A percentile compares a stretch with the other conserved stretches of the same genome.
Evolutionary conservation across 139 green algal genomes (phyloP).

Genomic region (Tetradesmus lagerheimii): DNA sequence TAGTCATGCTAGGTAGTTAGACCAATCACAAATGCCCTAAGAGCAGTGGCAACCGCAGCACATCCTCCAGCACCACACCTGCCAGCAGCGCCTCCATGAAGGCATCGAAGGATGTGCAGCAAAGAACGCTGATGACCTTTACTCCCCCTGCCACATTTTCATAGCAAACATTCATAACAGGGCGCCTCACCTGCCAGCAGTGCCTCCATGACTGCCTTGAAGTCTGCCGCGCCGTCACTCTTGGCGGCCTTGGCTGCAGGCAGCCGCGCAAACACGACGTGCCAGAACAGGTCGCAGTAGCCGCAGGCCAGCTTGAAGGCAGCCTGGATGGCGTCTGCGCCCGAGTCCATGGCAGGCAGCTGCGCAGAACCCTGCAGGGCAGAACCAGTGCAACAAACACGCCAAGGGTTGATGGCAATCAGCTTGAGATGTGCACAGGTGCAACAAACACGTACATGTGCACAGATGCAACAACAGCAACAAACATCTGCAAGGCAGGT

Average conservation of each 20-base stretch:
- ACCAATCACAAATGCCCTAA: too few relatives aligned
- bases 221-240: conserved; percentile 62
- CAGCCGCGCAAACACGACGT: conserved; percentile 57
- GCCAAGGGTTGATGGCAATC: neutral
- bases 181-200: conserved; percentile 61
- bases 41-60: too few relatives aligned
- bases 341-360: conserved; percentile 52
- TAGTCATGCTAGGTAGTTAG: too few relatives aligned
- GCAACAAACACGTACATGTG: too few relatives aligned
- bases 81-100: too few relatives aligned
- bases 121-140: too few relatives aligned
- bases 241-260: conserved; percentile 55
- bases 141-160: too few relatives aligned
- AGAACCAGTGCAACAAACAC: too few relatives aligned
- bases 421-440: too few relatives aligned
- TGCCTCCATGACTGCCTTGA: conserved; percentile 65
- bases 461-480: neutral
- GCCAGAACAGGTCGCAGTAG: conserved; percentile 43
- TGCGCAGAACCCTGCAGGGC: conserved; percentile 24
- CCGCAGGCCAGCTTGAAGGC: conserved; percentile 56
- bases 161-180: neutral
- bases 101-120: too few relatives aligned
- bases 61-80: too few relatives aligned
- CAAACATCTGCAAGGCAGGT: neutral
- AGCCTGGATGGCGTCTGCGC: neutral